Conservation (phyloP, 345 rosid species). For the Brassica rapa region DNA sequence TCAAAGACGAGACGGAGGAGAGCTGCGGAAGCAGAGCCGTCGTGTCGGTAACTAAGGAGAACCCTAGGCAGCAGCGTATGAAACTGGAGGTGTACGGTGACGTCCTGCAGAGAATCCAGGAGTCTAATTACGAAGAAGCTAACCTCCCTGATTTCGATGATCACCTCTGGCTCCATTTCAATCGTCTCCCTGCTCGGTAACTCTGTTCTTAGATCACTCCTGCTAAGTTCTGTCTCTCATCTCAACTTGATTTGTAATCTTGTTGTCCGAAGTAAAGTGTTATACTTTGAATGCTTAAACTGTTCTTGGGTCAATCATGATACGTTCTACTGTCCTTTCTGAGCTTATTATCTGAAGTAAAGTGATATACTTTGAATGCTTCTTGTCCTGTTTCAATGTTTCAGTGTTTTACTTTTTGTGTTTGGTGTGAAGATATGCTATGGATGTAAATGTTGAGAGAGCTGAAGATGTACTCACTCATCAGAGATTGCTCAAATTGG, state of each 20-base stretch:
- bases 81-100: conserved; percentile 86
- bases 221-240: not conserved
- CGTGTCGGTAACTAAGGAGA: conserved; percentile 48
- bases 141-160: conserved; percentile 77
- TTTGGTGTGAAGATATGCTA: conserved; percentile 51
- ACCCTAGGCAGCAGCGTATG: conserved; percentile 70
- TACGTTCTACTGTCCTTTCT: not conserved
- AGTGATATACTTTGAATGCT: too few relatives aligned
- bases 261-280: too few relatives aligned
- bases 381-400: too few relatives aligned
- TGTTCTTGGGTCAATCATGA: not conserved
- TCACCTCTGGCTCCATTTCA: conserved; percentile 96
- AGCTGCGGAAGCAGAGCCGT: conserved; percentile 87
- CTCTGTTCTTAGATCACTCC: not conserved
- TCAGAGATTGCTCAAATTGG: conserved; percentile 70
- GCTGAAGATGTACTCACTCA: conserved; percentile 92
- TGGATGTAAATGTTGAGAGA: conserved; percentile 97
- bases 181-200: conserved; percentile 96
- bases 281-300: too few relatives aligned
- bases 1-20: conserved; percentile 77
- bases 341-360: too few relatives aligned
- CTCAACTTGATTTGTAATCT: too few relatives aligned
- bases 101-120: conserved; percentile 72
- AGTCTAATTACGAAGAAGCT: conserved; percentile 72
- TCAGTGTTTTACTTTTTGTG: too few relatives aligned